Conservation (phyloP, 169 alveolate species). For the Cryptosporidium meleagridis region DNA sequence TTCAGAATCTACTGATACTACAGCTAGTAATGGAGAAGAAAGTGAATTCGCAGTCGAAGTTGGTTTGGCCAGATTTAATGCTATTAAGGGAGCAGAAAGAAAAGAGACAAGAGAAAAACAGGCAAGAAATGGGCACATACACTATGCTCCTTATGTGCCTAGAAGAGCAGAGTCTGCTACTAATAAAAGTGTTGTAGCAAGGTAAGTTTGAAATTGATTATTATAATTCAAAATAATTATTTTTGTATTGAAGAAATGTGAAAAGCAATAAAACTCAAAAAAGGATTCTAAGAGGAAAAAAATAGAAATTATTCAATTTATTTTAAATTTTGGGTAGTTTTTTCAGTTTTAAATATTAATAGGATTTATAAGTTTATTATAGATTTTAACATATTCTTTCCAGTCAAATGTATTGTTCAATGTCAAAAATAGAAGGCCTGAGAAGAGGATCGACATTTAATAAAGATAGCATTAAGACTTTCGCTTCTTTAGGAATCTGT, state of each 20-base stretch:
- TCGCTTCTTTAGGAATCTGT: slow-evolving; percentile 8
- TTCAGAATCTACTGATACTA: background rate
- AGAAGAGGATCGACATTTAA: slow-evolving; percentile 27
- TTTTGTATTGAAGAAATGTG: background rate
- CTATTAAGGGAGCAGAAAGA: slow-evolving; percentile 14
- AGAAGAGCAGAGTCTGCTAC: background rate
- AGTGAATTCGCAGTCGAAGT: slow-evolving; percentile 28
- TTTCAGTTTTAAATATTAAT: background rate
- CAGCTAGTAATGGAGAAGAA: slow-evolving; percentile 1
- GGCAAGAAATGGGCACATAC: background rate
- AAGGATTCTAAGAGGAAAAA: background rate
- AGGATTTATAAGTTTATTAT: background rate
- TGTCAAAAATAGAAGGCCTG: slow-evolving; percentile 33
- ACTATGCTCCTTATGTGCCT: background rate
- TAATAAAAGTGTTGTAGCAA: background rate
- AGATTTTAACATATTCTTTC: background rate
- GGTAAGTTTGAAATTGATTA: slow-evolving; percentile 6
- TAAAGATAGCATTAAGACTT: background rate
- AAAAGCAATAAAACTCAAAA: background rate
- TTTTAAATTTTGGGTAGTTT: background rate
- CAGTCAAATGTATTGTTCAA: background rate
- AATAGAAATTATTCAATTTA: background rate
- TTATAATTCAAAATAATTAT: background rate
- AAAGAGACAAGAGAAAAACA: background rate
- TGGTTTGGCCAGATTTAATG: slow-evolving; percentile 4